A percentile compares a stretch with the other conserved stretches of the same genome.
Evolutionary conservation across 2,329 filamentous ascomycete genomes (phyloP).

Genomic region (Aspergillus intermedius): DNA sequence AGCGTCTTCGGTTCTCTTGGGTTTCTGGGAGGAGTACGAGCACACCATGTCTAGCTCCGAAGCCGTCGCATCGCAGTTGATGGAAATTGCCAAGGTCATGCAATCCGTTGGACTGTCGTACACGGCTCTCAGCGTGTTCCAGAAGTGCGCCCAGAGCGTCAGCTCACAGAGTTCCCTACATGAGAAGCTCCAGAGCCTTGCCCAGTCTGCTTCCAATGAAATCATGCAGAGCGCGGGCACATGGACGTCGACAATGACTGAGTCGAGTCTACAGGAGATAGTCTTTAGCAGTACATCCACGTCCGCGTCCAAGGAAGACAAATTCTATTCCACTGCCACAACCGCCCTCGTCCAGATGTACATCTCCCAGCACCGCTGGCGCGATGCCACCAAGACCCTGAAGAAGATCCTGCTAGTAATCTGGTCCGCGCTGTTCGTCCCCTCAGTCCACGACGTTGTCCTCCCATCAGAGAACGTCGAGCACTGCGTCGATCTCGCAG

Average conservation of each 20-base stretch:
- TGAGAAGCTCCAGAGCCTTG: constrained; percentile 39
- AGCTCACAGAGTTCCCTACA: constrained; percentile 26
- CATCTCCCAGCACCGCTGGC: constrained; percentile 42
- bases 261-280: constrained; percentile 39
- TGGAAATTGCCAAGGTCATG: constrained; percentile 41
- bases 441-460: constrained; percentile 39
- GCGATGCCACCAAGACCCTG: constrained; percentile 42
- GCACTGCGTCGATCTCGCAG: constrained; percentile 43
- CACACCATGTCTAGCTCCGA: constrained; percentile 37
- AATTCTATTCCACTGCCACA: constrained; percentile 36
- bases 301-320: constrained; percentile 34
- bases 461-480: constrained; percentile 39
- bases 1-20: constrained; percentile 40
- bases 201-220: constrained; percentile 38
- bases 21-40: constrained; percentile 46
- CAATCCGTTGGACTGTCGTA: constrained; percentile 40
- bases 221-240: constrained; percentile 36
- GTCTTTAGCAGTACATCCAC: constrained; percentile 34
- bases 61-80: constrained; percentile 30
- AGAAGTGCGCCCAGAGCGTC: constrained; percentile 33
- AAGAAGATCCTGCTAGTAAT: constrained; percentile 40
- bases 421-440: constrained; percentile 44
- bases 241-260: constrained; percentile 32
- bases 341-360: constrained; percentile 38
- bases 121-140: constrained; percentile 44